Percentiles rank a stretch among this genome's conserved stretches.
Evolutionary conservation across 75 land plant genomes (phyloP).

Genomic region (Cryptomeria japonica): DNA sequence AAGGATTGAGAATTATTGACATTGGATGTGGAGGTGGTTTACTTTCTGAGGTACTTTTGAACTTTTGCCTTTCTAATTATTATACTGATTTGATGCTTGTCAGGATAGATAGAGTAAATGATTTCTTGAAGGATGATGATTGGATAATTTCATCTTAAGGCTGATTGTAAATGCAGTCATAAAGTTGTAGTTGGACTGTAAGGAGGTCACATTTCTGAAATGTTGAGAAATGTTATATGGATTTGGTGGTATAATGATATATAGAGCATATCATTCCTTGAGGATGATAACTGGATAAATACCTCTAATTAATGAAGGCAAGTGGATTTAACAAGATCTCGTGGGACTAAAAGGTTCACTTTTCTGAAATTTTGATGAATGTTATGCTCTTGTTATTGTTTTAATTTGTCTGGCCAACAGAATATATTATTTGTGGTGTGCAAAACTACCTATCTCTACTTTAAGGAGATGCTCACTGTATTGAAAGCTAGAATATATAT

Average conservation of each 20-base stretch:
- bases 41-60: conserved; percentile 72
- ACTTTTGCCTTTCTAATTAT: not conserved
- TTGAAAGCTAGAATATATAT: too few relatives aligned
- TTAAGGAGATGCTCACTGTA: too few relatives aligned
- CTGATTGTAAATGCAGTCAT: not conserved
- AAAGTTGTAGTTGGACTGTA: not conserved
- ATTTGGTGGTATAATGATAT: not conserved
- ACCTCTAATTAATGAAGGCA: not conserved
- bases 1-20: conserved; percentile 80
- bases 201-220: too few relatives aligned
- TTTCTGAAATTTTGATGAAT: not conserved
- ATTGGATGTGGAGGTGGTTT: conserved; percentile 99
- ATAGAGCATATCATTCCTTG: not conserved
- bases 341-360: not conserved
- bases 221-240: not conserved
- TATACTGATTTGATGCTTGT: not conserved
- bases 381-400: not conserved
- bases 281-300: not conserved
- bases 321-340: not conserved
- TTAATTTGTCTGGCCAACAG: too few relatives aligned
- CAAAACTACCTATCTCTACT: too few relatives aligned
- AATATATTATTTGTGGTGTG: too few relatives aligned
- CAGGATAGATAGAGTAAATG: not conserved
- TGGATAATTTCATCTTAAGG: not conserved
- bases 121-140: not conserved